Base-by-base conservation (phyloP, 305 asterid species). In the Coffea humblotiana region DNA sequence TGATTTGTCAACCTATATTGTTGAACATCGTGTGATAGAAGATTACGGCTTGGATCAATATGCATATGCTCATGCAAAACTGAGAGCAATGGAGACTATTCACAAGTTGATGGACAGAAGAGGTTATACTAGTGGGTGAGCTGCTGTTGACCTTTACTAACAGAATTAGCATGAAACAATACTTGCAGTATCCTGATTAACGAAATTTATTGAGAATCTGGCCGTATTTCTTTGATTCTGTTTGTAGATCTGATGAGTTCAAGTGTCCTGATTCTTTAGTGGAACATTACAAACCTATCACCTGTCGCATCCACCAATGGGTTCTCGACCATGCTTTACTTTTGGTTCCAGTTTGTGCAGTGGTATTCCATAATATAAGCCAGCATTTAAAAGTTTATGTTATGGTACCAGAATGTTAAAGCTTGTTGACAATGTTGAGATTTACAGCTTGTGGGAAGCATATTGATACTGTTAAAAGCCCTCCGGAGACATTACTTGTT, bases 211-310 rank as follows among this genome's bases (percentile, higher is more conserved):
- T 79, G 71, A 64, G 83, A 78, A 71, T 81, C 76, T 68, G 71
- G 79, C 75, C 61, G 73, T 77, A 47, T 77, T 82, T 79, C 79
- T 40, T 51, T 56, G 10, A 52, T 74, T 71, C 32, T 80, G 72
- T 83, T 54, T 81, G 74, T 83, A 95, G 99, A 77, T 82, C 85
- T 82, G 93, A 90, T 83, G 97, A 92, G 88, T 84, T 93, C 86
- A 95, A 92, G 88, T 95, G 97, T 85, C 92, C 98, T 15, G 93
- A 91, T 85, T 81, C 80, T 72, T 92, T 93, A 66, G 97, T 88
- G 64, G 78, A 79, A 78, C 87, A 83, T 78, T 92, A 93, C 81
- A 90, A 88, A 84, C 91, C 97, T 75, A 86, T 89, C 70, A 83
- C 88, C 77, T 93, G 99, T 86, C 87, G 75, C 77, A 75, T 87